Evolutionary conservation across 2,329 filamentous ascomycete genomes (phyloP).

Genomic region (Daldinia eschscholtzii): DNA sequence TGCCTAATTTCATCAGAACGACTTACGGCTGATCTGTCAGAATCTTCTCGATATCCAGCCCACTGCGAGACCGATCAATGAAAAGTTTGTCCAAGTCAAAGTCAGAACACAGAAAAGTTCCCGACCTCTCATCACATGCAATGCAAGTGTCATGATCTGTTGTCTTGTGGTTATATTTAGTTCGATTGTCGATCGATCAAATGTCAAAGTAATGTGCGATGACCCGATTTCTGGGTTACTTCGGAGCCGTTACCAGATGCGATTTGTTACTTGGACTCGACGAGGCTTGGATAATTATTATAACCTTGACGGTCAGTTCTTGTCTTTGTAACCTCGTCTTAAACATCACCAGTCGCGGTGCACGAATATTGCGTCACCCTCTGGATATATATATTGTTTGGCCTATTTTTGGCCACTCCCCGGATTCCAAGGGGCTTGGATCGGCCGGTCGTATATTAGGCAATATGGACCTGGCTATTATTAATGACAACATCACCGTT

Average conservation of each 20-base stretch:
- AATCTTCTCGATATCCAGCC: background rate
- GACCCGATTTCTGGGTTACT: background rate
- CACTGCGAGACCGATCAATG: background rate
- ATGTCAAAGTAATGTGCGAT: background rate
- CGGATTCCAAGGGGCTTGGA: conserved; percentile 14
- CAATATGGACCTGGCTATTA: conserved; percentile 21
- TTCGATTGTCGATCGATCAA: background rate
- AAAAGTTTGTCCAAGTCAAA: background rate
- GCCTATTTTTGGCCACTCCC: conserved; percentile 12
- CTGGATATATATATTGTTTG: background rate
- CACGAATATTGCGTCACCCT: background rate
- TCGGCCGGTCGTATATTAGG: conserved; percentile 15
- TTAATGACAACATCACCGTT: conserved; percentile 10
- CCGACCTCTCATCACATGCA: background rate
- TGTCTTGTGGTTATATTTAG: background rate
- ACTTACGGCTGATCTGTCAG: conserved; percentile 2
- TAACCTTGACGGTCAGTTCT: background rate
- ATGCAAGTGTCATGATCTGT: background rate
- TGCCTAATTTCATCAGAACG: conserved; percentile 5
- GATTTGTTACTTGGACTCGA: background rate
- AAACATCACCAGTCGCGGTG: background rate
- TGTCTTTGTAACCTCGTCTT: background rate
- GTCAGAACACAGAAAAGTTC: background rate
- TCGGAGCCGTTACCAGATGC: background rate
- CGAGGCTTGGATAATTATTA: background rate